phyloP scores from a whole-genome alignment of 1,139 yeast genomes.

The Debaryomyces singareniensis region DNA sequence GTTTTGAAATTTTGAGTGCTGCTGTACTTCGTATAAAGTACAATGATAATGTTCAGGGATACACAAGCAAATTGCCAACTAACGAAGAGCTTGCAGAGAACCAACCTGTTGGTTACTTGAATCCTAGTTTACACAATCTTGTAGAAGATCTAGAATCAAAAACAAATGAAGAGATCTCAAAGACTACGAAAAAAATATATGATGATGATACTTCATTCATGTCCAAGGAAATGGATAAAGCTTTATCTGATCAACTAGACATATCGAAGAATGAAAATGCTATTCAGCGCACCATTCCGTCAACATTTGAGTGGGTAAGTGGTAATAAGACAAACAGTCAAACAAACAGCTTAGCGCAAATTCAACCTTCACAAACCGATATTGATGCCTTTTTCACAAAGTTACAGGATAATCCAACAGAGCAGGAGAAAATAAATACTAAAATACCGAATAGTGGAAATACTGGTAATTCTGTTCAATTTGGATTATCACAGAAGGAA shows the following conservation, averaged over 20 bases:
- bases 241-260: background rate
- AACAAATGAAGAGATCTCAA: background rate
- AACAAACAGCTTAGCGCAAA: background rate
- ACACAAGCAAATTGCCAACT: conserved; percentile 14
- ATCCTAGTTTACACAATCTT: conserved; percentile 33
- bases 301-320: conserved; percentile 26
- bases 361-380: conserved; percentile 12
- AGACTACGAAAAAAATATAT: background rate
- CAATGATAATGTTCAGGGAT: conserved; percentile 30
- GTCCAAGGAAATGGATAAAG: conserved; percentile 1
- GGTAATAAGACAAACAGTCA: conserved; percentile 3
- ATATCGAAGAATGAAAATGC: background rate
- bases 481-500: background rate
- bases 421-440: conserved; percentile 11
- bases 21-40: conserved; percentile 65
- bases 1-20: conserved; percentile 64
- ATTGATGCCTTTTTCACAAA: conserved; percentile 41
- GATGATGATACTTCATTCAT: background rate
- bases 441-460: background rate
- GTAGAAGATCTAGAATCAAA: conserved; percentile 20
- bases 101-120: conserved; percentile 30
- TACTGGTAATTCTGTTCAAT: background rate
- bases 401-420: conserved; percentile 26
- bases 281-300: conserved; percentile 6
- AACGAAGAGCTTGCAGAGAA: conserved; percentile 17